Conservation (phyloP, 129 eudicot species). For the Oenanthe sinensis region DNA sequence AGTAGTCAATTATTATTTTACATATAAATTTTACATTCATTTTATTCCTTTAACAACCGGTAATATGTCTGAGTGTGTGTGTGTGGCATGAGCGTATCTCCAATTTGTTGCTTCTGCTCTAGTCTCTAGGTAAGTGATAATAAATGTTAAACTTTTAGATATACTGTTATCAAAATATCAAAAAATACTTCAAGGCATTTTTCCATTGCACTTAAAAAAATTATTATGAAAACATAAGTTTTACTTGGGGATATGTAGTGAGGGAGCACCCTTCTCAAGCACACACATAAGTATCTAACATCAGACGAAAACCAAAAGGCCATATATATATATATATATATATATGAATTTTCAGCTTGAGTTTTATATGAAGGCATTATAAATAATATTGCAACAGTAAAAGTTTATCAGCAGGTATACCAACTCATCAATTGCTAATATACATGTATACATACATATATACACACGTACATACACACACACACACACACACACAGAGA, state of each 20-base stretch:
- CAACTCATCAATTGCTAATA: not conserved
- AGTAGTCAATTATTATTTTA: not conserved
- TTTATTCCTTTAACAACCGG: not conserved
- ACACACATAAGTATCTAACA: not conserved
- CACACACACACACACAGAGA: too few relatives aligned
- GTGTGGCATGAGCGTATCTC: not conserved
- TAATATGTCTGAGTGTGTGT: not conserved
- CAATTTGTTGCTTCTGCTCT: not conserved
- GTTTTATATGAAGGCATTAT: not conserved
- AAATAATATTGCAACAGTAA: not conserved
- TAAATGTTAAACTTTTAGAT: not conserved
- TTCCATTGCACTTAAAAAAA: too few relatives aligned
- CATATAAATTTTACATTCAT: not conserved
- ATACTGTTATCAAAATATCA: too few relatives aligned
- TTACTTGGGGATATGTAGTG: not conserved
- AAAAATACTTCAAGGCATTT: too few relatives aligned
- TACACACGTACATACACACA: too few relatives aligned
- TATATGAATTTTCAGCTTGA: not conserved
- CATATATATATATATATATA: not conserved
- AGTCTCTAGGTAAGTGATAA: not conserved
- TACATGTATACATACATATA: not conserved
- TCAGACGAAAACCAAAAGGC: not conserved
- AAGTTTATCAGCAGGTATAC: not conserved
- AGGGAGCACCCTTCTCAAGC: not conserved
- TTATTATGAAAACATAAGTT: not conserved